A percentile compares a stretch with the other conserved stretches of the same genome.
Evolutionary conservation across 371 early-diverging fungal genomes (phyloP).

Genomic region (Mortierella sp.): DNA sequence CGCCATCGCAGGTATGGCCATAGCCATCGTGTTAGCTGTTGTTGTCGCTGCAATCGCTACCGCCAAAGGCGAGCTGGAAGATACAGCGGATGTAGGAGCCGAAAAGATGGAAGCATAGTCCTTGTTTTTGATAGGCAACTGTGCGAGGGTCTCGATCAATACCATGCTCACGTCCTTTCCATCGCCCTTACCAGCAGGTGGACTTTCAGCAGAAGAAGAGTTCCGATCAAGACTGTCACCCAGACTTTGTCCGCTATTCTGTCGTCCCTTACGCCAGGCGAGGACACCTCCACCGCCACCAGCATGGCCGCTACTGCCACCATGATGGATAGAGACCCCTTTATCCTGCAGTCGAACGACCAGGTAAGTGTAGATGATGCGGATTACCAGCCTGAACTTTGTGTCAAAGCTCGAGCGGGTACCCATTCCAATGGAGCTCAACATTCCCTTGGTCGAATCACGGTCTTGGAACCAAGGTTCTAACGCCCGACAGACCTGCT

Average conservation of each 20-base stretch:
- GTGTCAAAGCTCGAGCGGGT: slow-evolving; percentile 39
- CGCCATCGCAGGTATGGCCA: slow-evolving; percentile 1
- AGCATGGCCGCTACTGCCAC: background rate
- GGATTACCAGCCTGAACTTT: slow-evolving; percentile 38
- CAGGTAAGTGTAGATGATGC: slow-evolving; percentile 48
- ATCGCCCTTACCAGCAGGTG: no score
- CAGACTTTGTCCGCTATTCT: slow-evolving; percentile 3
- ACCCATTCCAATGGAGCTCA: slow-evolving; percentile 47
- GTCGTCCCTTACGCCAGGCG: slow-evolving; percentile 37
- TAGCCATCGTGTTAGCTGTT: background rate
- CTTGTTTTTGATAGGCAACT: slow-evolving; percentile 40
- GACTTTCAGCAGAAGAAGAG: background rate
- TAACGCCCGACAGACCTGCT: slow-evolving; percentile 34
- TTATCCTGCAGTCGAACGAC: slow-evolving; percentile 42
- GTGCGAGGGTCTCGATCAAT: slow-evolving; percentile 34
- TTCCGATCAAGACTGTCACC: background rate
- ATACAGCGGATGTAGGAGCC: background rate
- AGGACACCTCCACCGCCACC: slow-evolving; percentile 11
- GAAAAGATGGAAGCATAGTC: slow-evolving; percentile 36
- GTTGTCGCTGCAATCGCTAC: slow-evolving; percentile 2
- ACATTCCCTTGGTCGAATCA: slow-evolving; percentile 39
- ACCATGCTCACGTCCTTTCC: slow-evolving; percentile 10
- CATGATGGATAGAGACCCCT: slow-evolving; percentile 33
- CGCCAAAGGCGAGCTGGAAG: background rate
- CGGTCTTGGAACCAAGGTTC: slow-evolving; percentile 49